phyloP scores from a whole-genome alignment of 768 basidiomycete species.

The Amanita pallidorosea region DNA sequence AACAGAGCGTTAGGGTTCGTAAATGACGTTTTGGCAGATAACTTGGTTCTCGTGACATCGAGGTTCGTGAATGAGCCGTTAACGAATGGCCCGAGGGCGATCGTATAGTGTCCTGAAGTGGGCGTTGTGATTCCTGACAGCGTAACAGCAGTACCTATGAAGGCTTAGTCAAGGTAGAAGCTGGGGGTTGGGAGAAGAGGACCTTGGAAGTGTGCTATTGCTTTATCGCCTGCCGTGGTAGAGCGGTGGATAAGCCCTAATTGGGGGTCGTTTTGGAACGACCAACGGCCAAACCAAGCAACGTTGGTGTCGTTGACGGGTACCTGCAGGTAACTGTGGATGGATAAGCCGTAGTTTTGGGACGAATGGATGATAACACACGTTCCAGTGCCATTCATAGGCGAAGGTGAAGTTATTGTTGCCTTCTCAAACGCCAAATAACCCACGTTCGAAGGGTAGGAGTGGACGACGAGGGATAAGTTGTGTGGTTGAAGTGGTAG shows the following conservation, averaged over 20 bases:
- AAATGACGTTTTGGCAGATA: slow-evolving; percentile 45
- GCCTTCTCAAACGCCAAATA: slow-evolving; percentile 47
- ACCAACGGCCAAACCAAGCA: slow-evolving; percentile 49
- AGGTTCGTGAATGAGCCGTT: slow-evolving; percentile 8
- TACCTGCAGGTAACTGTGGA: slow-evolving; percentile 20
- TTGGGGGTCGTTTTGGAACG: slow-evolving; percentile 16
- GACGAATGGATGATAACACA: neutral
- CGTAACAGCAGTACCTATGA: slow-evolving; percentile 50
- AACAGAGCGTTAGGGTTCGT: slow-evolving; percentile 41
- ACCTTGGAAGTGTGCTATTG: slow-evolving; percentile 36
- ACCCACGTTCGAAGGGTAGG: neutral
- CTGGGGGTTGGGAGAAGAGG: slow-evolving; percentile 12
- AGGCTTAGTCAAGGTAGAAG: neutral
- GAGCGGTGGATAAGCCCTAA: slow-evolving; percentile 22
- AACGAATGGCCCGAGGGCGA: slow-evolving; percentile 15
- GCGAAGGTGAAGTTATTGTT: slow-evolving; percentile 30
- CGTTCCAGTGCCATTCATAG: slow-evolving; percentile 6
- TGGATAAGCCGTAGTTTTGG: neutral
- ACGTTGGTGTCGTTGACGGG: slow-evolving; percentile 34
- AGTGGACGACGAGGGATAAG: slow-evolving; percentile 29
- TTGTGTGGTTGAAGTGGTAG: slow-evolving; percentile 42
- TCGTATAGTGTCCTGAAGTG: slow-evolving; percentile 45
- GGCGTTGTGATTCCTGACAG: slow-evolving; percentile 52
- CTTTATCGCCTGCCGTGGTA: slow-evolving; percentile 33
- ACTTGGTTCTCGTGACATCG: slow-evolving; percentile 29